phyloP scores from a whole-genome alignment of 2,329 filamentous ascomycete species.

The Penicillium sp. region DNA sequence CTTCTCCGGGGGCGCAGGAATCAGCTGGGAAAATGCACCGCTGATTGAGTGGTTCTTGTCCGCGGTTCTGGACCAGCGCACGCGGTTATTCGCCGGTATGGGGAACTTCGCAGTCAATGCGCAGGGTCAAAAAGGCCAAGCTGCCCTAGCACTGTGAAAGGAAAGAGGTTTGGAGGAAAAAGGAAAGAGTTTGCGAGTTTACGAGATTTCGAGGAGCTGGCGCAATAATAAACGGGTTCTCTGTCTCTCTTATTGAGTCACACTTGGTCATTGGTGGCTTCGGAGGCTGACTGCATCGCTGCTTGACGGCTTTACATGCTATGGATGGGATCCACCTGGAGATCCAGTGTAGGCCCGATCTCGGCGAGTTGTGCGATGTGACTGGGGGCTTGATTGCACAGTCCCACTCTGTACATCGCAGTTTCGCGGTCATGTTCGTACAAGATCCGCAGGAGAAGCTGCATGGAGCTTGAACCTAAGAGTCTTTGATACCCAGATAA shows the following conservation, averaged over 20 bases:
- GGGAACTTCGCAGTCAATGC: neutral
- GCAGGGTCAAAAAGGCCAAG: neutral
- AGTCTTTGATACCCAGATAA: too few relatives aligned
- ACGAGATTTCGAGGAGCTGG: neutral
- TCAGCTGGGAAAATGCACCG: neutral
- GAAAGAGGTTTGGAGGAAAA: neutral
- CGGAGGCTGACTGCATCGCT: constrained; percentile 1
- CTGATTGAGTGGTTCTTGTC: neutral
- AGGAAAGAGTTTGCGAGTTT: neutral
- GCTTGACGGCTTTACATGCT: constrained; percentile 1
- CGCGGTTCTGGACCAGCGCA: neutral
- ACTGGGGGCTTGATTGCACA: too few relatives aligned
- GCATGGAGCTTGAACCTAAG: too few relatives aligned
- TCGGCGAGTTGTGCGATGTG: constrained; percentile 8
- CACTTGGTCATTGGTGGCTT: constrained; percentile 1
- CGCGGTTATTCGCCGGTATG: neutral
- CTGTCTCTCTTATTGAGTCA: constrained; percentile 9
- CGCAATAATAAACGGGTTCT: neutral
- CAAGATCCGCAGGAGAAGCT: neutral
- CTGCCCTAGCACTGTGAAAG: neutral
- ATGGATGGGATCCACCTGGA: constrained; percentile 5
- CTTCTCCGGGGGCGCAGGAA: constrained; percentile 9
- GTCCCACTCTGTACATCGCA: too few relatives aligned
- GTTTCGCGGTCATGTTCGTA: too few relatives aligned
- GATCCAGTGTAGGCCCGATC: constrained; percentile 11